Percentiles rank a stretch among this genome's conserved stretches.
Conservation (phyloP, 495 filamentous ascomycete species). For the Daldinia concentrica region DNA sequence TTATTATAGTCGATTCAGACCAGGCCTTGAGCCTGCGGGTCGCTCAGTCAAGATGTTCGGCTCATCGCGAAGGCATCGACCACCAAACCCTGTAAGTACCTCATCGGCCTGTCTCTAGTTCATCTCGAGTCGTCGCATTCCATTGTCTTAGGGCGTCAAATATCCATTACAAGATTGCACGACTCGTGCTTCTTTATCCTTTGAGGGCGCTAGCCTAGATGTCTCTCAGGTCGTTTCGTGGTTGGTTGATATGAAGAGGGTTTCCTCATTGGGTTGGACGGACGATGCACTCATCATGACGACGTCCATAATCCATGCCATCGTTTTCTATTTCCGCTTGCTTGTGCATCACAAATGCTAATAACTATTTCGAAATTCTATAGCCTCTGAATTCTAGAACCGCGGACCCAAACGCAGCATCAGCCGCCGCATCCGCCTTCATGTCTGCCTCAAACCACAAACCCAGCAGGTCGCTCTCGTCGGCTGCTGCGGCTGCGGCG, state of each 20-base stretch:
- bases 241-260: slow-evolving; percentile 25
- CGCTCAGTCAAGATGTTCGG: slow-evolving; percentile 53
- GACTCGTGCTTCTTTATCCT: slow-evolving; percentile 36
- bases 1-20: slow-evolving; percentile 37
- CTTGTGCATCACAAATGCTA: slow-evolving; percentile 22
- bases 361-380: slow-evolving; percentile 8
- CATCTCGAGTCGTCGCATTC: slow-evolving; percentile 36
- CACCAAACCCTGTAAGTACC: slow-evolving; percentile 57
- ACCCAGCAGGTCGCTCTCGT: slow-evolving; percentile 71
- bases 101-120: slow-evolving; percentile 10
- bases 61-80: slow-evolving; percentile 55
- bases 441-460: slow-evolving; percentile 67
- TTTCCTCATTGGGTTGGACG: slow-evolving; percentile 21
- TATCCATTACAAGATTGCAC: slow-evolving; percentile 29
- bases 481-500: slow-evolving; percentile 85
- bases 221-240: slow-evolving; percentile 32
- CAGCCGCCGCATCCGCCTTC: slow-evolving; percentile 84
- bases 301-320: slow-evolving; percentile 16
- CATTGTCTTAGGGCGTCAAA: slow-evolving; percentile 24
- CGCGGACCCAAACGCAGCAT: slow-evolving; percentile 74
- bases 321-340: slow-evolving; percentile 14
- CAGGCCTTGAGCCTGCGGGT: slow-evolving; percentile 40
- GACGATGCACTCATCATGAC: slow-evolving; percentile 39
- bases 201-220: slow-evolving; percentile 23
- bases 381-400: slow-evolving; percentile 68